These are phyloP conservation scores for Hyaloscypha finlandica DNA, from an alignment of 495 filamentous ascomycete genomes.

Conservation along the genomic window DNA sequence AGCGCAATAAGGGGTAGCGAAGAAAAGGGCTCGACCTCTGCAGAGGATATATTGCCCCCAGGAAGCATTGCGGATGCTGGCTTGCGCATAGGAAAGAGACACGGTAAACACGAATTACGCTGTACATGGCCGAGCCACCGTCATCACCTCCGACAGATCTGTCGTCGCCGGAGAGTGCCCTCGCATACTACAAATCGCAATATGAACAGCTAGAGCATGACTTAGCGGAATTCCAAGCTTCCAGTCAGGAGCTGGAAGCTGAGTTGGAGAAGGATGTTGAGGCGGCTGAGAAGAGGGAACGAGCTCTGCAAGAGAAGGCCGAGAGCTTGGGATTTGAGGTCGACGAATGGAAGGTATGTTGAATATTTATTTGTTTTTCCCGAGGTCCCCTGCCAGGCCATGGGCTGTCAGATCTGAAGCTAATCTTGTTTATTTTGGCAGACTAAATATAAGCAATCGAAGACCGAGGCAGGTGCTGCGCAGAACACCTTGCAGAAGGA, in stretches of 20 bases:
- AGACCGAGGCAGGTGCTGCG: conserved; percentile 76
- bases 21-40: not conserved
- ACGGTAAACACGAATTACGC: conserved; percentile 29
- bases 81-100: conserved; percentile 20
- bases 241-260: conserved; percentile 88
- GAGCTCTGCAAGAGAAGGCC: conserved; percentile 79
- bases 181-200: conserved; percentile 92
- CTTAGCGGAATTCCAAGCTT: conserved; percentile 90
- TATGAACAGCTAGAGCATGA: conserved; percentile 92
- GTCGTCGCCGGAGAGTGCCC: conserved; percentile 65
- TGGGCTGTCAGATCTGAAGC: conserved; percentile 15
- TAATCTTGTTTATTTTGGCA: conserved; percentile 42
- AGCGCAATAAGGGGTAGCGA: conserved; percentile 4
- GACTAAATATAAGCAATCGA: conserved; percentile 96
- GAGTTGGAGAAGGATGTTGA: conserved; percentile 97
- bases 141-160: conserved; percentile 62
- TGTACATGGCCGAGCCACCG: conserved; percentile 62
- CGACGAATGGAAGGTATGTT: conserved; percentile 94
- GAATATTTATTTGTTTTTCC: not conserved
- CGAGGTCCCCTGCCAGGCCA: not conserved
- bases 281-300: conserved; percentile 89
- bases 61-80: conserved; percentile 20
- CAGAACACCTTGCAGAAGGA: conserved; percentile 93
- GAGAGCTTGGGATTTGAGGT: conserved; percentile 84
- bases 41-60: not conserved